Evolutionary conservation across 345 rosid species (phyloP), one percentile per base, ranked within the genome.

Genomic region (Aethionema arabicum): DNA sequence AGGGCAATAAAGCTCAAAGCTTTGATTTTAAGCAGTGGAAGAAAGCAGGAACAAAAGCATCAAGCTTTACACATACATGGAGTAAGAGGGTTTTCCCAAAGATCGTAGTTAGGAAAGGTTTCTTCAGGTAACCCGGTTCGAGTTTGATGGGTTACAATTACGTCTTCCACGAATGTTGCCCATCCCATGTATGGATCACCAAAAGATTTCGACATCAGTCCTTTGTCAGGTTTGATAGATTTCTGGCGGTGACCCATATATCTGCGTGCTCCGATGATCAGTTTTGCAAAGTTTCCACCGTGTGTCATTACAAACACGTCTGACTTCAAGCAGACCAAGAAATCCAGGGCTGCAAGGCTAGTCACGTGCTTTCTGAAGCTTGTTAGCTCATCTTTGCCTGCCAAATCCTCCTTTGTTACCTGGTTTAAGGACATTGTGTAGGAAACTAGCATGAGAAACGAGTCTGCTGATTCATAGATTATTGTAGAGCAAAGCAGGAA

Each of bases 291-390:
- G 82, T 95, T 95, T 76, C 99, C 99, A 56, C 99, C 99, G 29
- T 95, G 99, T 2, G 99, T 95, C 99, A 95, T 90, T 52, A 95
- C 97, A 77, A 95, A 95, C 30, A 90, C 99, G 68, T 95, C 99
- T 15, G 99, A 95, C 66, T 95, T 89, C 68, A 90, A 70, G 81
- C 99, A 95, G 32, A 95, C 99, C 59, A 95, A 64, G 81, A 90
- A 95, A 71, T 95, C 99, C 8, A 95, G 88, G 29, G 99, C 99
- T 5, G 99, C 99, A 27, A 95, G 80, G 78, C 99, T 95, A 31
- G 99, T 95, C 49, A 95, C 97, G 46, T 95, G 99, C 79, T 95
- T 95, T 66, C 97, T 75, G 76, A 95, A 90, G 66, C 70, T 78
- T 62, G 79, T 78, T 45, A 95, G 73, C 74, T 95, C 97, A 68